phyloP scores from a whole-genome alignment of 176 grass and related monocot genomes.

The Carex scoparia region DNA sequence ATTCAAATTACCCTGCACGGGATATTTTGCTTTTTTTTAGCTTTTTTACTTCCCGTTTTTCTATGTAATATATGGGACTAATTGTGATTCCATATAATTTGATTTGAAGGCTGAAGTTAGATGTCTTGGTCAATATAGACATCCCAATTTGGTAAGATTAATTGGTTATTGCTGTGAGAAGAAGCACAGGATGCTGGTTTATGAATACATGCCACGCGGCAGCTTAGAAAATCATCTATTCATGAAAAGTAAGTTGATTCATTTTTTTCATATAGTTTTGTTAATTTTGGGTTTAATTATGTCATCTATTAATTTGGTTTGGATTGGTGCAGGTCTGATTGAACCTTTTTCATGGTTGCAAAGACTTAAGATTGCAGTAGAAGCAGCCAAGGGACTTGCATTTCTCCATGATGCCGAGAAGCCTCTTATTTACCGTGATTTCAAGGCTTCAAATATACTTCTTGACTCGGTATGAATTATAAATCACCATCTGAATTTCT shows the following conservation, averaged over 20 bases:
- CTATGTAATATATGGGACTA: not conserved
- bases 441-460: constrained; percentile 97
- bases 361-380: constrained; percentile 86
- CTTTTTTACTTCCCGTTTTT: not conserved
- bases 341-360: constrained; percentile 69
- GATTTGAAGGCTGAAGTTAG: constrained; percentile 66
- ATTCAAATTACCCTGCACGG: not conserved
- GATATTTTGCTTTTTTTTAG: not conserved
- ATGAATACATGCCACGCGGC: constrained; percentile 74
- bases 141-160: constrained; percentile 78
- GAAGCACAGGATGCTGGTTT: constrained; percentile 88
- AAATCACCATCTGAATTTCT: not conserved
- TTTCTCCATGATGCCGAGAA: constrained; percentile 78
- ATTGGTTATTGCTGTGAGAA: constrained; percentile 82
- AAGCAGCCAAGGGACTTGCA: constrained; percentile 77
- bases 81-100: not conserved
- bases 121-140: constrained; percentile 73
- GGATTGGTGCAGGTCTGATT: constrained; percentile 31
- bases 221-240: constrained; percentile 94
- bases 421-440: constrained; percentile 84
- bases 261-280: not conserved
- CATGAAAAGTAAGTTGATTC: constrained; percentile 42
- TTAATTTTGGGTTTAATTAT: not conserved
- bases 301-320: constrained; percentile 5
- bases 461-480: constrained; percentile 50